Percentiles rank a stretch among this genome's conserved stretches.
These are phyloP conservation scores for Schoenoplectus tabernaemontani DNA, from an alignment of 202 grass and related monocot genomes.

Conservation along the genomic window DNA sequence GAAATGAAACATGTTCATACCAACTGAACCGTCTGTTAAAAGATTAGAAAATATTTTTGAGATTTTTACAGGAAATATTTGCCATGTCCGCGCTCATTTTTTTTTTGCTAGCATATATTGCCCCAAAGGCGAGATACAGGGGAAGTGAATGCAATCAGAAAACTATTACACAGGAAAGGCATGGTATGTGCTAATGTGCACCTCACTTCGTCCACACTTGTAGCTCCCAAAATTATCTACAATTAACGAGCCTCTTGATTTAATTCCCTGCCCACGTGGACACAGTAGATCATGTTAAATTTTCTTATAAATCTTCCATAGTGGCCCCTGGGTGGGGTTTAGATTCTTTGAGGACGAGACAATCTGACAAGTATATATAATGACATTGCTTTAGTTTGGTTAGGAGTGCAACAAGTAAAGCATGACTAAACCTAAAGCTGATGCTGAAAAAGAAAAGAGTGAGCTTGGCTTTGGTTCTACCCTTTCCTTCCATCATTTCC, in stretches of 20 bases:
- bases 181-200: background rate
- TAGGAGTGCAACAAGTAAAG: slow-evolving; percentile 32
- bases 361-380: slow-evolving; percentile 20
- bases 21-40: no score
- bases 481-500: slow-evolving; percentile 49
- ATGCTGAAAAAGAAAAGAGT: slow-evolving; percentile 26
- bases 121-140: background rate
- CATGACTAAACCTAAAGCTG: slow-evolving; percentile 28
- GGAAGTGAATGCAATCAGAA: background rate
- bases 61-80: no score
- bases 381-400: slow-evolving; percentile 24
- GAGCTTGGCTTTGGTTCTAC: slow-evolving; percentile 47
- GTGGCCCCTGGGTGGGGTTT: background rate
- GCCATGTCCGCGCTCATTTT: no score
- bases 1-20: no score
- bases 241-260: background rate
- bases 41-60: no score
- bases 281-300: background rate
- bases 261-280: background rate
- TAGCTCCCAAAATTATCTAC: background rate
- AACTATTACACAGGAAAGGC: background rate
- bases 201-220: background rate
- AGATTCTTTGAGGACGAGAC: slow-evolving; percentile 13
- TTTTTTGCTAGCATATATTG: background rate
- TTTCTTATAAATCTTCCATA: background rate